phyloP scores from a whole-genome alignment of 2,329 filamentous ascomycete species.

The Colletotrichum musicola region DNA sequence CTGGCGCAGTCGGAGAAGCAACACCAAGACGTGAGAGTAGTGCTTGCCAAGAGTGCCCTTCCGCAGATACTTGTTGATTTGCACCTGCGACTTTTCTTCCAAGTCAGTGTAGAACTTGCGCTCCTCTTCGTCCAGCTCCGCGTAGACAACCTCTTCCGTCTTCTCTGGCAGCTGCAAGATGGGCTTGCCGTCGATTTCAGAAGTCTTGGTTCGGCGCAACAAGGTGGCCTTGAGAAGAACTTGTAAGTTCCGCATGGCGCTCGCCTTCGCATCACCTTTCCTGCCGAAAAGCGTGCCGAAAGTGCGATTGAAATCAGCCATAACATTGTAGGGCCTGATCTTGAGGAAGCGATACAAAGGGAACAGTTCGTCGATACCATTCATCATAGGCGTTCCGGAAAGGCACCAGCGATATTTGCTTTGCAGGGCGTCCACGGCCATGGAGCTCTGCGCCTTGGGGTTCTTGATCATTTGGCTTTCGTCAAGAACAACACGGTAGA shows the following conservation, averaged over 20 bases:
- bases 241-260: slow-evolving; percentile 79
- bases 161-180: slow-evolving; percentile 78
- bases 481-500: slow-evolving; percentile 80
- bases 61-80: slow-evolving; percentile 83
- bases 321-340: slow-evolving; percentile 80
- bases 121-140: slow-evolving; percentile 77
- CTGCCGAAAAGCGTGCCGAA: slow-evolving; percentile 57
- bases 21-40: slow-evolving; percentile 84
- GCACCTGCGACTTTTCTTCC: slow-evolving; percentile 74
- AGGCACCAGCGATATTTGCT: slow-evolving; percentile 78
- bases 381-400: slow-evolving; percentile 92
- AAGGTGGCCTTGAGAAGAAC: slow-evolving; percentile 83
- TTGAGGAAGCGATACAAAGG: slow-evolving; percentile 82
- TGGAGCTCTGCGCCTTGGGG: slow-evolving; percentile 68
- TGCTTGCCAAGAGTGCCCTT: slow-evolving; percentile 76
- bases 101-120: slow-evolving; percentile 73
- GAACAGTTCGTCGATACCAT: slow-evolving; percentile 81
- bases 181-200: slow-evolving; percentile 82
- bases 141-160: slow-evolving; percentile 70
- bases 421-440: slow-evolving; percentile 61
- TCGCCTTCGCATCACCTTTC: slow-evolving; percentile 63
- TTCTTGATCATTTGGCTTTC: slow-evolving; percentile 89
- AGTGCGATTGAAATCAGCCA: slow-evolving; percentile 68
- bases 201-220: slow-evolving; percentile 84
- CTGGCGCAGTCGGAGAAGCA: slow-evolving; percentile 84